phyloP scores from a whole-genome alignment of 2,329 filamentous ascomycete species.

The Beauveria pseudobassiana region DNA sequence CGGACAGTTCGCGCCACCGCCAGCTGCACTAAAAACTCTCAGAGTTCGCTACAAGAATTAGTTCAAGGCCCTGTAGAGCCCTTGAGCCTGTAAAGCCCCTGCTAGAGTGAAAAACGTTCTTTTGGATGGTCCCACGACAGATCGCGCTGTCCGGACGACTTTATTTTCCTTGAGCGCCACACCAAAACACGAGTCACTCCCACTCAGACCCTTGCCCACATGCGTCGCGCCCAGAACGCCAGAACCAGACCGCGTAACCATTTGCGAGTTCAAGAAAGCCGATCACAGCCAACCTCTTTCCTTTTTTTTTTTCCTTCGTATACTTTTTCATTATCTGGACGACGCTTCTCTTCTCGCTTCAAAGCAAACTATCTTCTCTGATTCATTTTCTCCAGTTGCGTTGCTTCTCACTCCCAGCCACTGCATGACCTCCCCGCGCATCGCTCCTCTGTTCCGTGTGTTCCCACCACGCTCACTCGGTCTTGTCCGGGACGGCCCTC shows the following conservation, averaged over 20 bases:
- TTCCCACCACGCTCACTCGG: conserved; percentile 1
- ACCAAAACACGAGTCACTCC: neutral
- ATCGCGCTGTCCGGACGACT: neutral
- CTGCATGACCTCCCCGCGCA: neutral
- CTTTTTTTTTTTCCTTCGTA: neutral
- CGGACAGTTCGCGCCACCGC: conserved; percentile 4
- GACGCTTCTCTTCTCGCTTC: neutral
- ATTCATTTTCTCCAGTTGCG: neutral
- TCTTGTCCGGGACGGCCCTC: conserved; percentile 5
- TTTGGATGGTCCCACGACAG: neutral
- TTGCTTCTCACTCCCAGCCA: too few species aligned
- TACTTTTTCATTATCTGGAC: neutral
- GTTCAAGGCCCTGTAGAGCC: neutral
- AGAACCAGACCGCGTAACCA: conserved; percentile 11
- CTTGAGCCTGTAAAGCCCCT: too few species aligned
- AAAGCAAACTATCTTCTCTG: neutral
- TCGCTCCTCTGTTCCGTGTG: neutral
- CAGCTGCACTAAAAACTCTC: neutral
- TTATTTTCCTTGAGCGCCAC: neutral
- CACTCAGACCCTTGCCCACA: conserved; percentile 8
- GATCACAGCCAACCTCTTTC: neutral
- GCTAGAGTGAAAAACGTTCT: neutral
- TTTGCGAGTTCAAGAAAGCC: neutral
- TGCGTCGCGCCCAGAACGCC: conserved; percentile 24
- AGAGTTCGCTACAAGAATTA: neutral